Base-by-base conservation (phyloP, 495 filamentous ascomycete species). In the Neurospora discreta region DNA sequence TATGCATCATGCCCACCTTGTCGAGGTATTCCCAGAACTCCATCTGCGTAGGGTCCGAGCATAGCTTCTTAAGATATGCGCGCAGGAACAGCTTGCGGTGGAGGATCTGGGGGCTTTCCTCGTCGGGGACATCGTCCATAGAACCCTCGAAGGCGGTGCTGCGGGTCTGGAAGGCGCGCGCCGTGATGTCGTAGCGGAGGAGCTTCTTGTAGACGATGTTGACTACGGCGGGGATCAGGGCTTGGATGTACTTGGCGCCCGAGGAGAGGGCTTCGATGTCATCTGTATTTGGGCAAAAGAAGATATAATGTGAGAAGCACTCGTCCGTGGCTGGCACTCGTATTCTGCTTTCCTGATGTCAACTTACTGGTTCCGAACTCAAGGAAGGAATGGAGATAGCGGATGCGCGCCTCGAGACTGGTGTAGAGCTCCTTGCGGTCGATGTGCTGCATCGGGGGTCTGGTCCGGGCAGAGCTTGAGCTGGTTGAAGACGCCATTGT, bases 121-220 rank as follows among this genome's bases (percentile, higher is more conserved):
- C 90, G 43, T 83, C 83, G 36, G 88, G 86, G 39, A 80, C 83
- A 3, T 87, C 87, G 70, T 92, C 88, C 8, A 92, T 82, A 3
- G 86, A 87, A 0, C 83, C 86, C 70, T 91, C 88, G 68, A 87
- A 87, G 68, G 85, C 85, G 2, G 90, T 92, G 69, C 86, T 87
- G 38, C 89, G 80, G 4, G 90, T 93, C 69, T 87, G 84, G 80
- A 93, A 91, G 81, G 82, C 83, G 1, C 89, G 86, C 1, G 91
- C 91, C 15, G 91, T 93, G 82, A 93, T 93, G 75, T 93, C 91
- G 75, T 87, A 89, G 72, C 89, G 86, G 26, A 93, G 82, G 5
- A 93, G 84, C 76, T 93, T 92, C 69, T 88, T 89, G 81, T 93
- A 93, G n/a, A 93, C 90, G 71, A 92, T 89, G 78, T 92, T 92